These are phyloP conservation scores for Chenopodium berlandieri DNA, from an alignment of 148 eudicot species.

Conservation along the genomic window DNA sequence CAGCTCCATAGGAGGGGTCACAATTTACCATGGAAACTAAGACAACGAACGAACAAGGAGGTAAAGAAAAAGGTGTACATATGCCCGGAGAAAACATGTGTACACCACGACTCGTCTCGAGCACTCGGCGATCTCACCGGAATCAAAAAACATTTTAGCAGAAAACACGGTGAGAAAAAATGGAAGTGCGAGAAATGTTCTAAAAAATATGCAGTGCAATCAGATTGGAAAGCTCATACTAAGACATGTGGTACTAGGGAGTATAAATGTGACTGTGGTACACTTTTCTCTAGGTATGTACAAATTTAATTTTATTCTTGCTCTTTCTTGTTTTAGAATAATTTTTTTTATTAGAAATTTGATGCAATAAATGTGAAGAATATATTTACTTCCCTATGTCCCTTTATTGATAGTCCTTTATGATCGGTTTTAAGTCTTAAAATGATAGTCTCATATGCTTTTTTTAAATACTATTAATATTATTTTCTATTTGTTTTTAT, in stretches of 20 bases:
- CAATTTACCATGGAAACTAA: slow-evolving; percentile 82
- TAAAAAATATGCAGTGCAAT: slow-evolving; percentile 87
- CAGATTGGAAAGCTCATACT: slow-evolving; percentile 93
- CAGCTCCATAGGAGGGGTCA: slow-evolving; percentile 86
- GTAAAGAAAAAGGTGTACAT: slow-evolving; percentile 73
- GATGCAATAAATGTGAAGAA: slow-evolving; percentile 3
- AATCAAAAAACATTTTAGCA: slow-evolving; percentile 79
- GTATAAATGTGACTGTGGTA: slow-evolving; percentile 97
- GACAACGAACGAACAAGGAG: slow-evolving; percentile 57
- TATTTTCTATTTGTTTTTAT: too few relatives aligned
- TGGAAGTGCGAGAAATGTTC: slow-evolving; percentile 97
- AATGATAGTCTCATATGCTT: too few relatives aligned
- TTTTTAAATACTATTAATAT: too few relatives aligned
- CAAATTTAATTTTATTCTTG: background rate
- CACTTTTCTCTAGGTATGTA: slow-evolving; percentile 81
- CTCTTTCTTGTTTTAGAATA: background rate
- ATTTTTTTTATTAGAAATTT: background rate
- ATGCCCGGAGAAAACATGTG: slow-evolving; percentile 70
- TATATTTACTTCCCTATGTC: background rate
- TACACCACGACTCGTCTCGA: slow-evolving; percentile 62
- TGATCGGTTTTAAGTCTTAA: too few relatives aligned
- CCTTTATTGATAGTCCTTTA: too few relatives aligned
- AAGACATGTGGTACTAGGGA: slow-evolving; percentile 94
- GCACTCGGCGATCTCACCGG: slow-evolving; percentile 90
- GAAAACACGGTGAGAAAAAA: slow-evolving; percentile 91